phyloP scores from a whole-genome alignment of 495 filamentous ascomycete genomes.

The Tuber calosporum region DNA sequence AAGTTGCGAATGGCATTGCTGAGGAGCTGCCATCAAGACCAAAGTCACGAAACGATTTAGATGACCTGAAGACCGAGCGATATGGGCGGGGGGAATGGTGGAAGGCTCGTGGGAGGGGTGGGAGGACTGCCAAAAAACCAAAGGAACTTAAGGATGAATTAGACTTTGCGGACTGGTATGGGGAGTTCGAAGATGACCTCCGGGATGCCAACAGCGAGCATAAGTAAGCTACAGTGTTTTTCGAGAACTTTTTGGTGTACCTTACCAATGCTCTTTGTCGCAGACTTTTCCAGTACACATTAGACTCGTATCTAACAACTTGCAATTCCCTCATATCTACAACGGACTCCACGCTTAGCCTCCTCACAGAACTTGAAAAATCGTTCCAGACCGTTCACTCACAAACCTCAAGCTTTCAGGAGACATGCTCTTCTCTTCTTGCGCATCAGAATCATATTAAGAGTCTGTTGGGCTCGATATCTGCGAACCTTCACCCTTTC shows the following conservation, averaged over 20 bases:
- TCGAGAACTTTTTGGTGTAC: neutral
- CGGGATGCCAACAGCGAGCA: slow-evolving; percentile 80
- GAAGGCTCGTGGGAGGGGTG: slow-evolving; percentile 9
- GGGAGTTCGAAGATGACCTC: slow-evolving; percentile 57
- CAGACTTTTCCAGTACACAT: slow-evolving; percentile 40
- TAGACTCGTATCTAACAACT: slow-evolving; percentile 69
- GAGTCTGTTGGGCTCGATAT: slow-evolving; percentile 69
- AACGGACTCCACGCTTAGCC: slow-evolving; percentile 62
- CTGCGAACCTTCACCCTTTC: slow-evolving; percentile 82
- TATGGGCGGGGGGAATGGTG: slow-evolving; percentile 35
- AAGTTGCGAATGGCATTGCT: slow-evolving; percentile 35
- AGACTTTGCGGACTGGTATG: slow-evolving; percentile 58
- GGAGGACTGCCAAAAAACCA: neutral
- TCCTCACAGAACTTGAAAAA: slow-evolving; percentile 66
- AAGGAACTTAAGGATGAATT: slow-evolving; percentile 47
- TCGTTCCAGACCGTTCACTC: slow-evolving; percentile 79
- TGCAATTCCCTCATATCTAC: slow-evolving; percentile 69
- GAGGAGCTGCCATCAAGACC: slow-evolving; percentile 25
- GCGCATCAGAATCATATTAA: slow-evolving; percentile 69
- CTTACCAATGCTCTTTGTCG: slow-evolving; percentile 9
- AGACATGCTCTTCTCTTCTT: slow-evolving; percentile 79
- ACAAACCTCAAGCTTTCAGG: slow-evolving; percentile 84
- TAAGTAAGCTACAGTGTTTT: slow-evolving; percentile 50
- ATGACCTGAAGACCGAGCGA: slow-evolving; percentile 44
- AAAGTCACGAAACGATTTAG: slow-evolving; percentile 47